Evolutionary conservation across 805 yeast genomes (phyloP), one percentile per base, ranked within the genome.

Genomic region (Zygosaccharomyces pseudorouxii): DNA sequence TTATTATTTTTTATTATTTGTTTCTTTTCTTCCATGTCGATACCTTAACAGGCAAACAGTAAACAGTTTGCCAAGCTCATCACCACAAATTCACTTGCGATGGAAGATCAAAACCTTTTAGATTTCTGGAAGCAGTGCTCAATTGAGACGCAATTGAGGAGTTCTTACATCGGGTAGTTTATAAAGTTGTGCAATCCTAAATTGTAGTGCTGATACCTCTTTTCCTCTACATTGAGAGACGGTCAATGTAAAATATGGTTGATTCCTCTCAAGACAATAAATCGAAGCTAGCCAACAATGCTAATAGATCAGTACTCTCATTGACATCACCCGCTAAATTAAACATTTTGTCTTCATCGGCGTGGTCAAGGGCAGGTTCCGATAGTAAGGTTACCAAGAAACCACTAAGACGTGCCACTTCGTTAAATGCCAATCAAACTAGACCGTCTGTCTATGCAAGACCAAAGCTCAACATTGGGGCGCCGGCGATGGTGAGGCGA

Each of bases 301-400:
- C 67, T 35, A 53, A 50, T 42, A 48, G 64, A 36, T 71, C 75
- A 1, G 71, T 71, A 6, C 59, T 71, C 35, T 70, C 75, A 1
- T 57, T 70, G 14, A 63, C 76, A 1, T 74, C 78, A 1, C 80
- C 80, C 3, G 67, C 78, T 9, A 73, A 71, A 56, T 60, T 76
- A 38, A 77, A 77, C 53, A 68, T 75, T 18, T 70, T 71, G 7
- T 68, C 72, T 12, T 58, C 70, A 5, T 38, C 57, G 51, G 46
- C 62, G 55, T 46, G 52, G 59, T 49, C 56, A 29, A 55, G 51
- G 37, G 42, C 37, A 14, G 37, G 37, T 14, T 16, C 37, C 14
- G 20, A 16, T 33, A 55, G 53, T 19, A 55, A 58, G 33, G 48
- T 55, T n/a, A 51, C 56, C 1, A 60, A 67, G 50, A 56, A 63